Evolutionary conservation across 345 rosid species (phyloP).

Genomic region (Eucalyptus polybractea): DNA sequence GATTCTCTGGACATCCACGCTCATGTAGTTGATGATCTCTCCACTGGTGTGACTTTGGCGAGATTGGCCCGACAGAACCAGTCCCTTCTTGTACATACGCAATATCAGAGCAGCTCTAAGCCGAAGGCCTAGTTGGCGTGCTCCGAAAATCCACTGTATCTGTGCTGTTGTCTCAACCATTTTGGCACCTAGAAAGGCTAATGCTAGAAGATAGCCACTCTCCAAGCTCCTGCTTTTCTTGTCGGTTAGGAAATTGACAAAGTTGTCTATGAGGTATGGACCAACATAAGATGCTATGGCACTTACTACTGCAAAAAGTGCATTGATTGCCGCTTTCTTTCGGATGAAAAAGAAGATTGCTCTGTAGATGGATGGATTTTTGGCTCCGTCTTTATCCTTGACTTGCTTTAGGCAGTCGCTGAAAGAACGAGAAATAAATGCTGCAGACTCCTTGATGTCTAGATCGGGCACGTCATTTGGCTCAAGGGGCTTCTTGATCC

Average conservation of each 20-base stretch:
- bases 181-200: slow-evolving; percentile 65
- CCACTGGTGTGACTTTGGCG: slow-evolving; percentile 78
- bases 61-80: slow-evolving; percentile 58
- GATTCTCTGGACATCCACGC: slow-evolving; percentile 78
- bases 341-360: slow-evolving; percentile 42
- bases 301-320: slow-evolving; percentile 50
- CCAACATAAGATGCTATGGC: slow-evolving; percentile 73
- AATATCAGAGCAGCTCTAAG: slow-evolving; percentile 68
- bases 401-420: slow-evolving; percentile 37
- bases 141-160: slow-evolving; percentile 92
- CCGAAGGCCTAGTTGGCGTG: slow-evolving; percentile 75
- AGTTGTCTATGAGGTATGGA: slow-evolving; percentile 70
- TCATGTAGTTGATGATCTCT: slow-evolving; percentile 88
- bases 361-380: slow-evolving; percentile 55
- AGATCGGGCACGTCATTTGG: slow-evolving; percentile 65
- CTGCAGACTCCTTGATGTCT: slow-evolving; percentile 56
- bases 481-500: slow-evolving; percentile 62
- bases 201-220: slow-evolving; percentile 64
- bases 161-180: slow-evolving; percentile 70
- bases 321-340: slow-evolving; percentile 70
- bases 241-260: slow-evolving; percentile 41
- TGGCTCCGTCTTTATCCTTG: slow-evolving; percentile 26
- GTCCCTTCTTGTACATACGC: slow-evolving; percentile 67
- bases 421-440: slow-evolving; percentile 32
- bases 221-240: slow-evolving; percentile 34